These are phyloP conservation scores for Phlebopus sp. DNA, from an alignment of 1,284 basidiomycete species.

Conservation along the genomic window DNA sequence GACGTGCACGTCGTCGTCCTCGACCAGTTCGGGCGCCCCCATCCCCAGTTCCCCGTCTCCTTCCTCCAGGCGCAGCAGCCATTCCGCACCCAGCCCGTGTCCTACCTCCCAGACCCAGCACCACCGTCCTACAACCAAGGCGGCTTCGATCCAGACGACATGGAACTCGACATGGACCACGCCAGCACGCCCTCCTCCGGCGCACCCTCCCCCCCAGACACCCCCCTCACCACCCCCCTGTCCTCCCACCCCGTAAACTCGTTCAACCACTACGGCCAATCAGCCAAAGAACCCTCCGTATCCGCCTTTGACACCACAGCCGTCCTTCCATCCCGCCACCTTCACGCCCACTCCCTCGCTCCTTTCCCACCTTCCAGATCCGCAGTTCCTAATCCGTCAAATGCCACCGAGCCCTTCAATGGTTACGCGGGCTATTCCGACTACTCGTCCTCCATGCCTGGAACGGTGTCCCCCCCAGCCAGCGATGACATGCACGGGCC, in stretches of 20 bases:
- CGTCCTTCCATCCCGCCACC: conserved; percentile 40
- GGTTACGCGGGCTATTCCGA: conserved; percentile 60
- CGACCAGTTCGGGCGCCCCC: conserved; percentile 50
- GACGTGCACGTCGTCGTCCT: conserved; percentile 76
- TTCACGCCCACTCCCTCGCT: conserved; percentile 27
- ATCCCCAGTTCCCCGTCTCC: conserved; percentile 42
- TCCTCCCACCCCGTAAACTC: conserved; percentile 43
- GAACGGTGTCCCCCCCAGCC: conserved; percentile 40
- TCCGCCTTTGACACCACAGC: conserved; percentile 49
- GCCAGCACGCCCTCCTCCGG: conserved; percentile 46
- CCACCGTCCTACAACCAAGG: conserved; percentile 26
- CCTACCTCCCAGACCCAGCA: conserved; percentile 20
- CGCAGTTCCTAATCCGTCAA: conserved; percentile 23
- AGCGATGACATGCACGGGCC: conserved; percentile 30
- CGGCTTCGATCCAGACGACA: conserved; percentile 70
- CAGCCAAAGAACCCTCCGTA: conserved; percentile 28
- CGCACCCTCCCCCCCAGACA: conserved; percentile 47
- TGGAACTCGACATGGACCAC: conserved; percentile 70
- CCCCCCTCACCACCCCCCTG: conserved; percentile 48
- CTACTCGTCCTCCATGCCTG: conserved; percentile 62
- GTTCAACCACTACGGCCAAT: conserved; percentile 43
- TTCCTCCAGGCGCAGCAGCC: conserved; percentile 40
- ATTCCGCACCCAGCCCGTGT: conserved; percentile 20
- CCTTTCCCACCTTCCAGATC: conserved; percentile 28
- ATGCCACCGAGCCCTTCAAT: conserved; percentile 50